These are phyloP conservation scores for Spinellus fusiger DNA, from an alignment of 192 early-diverging fungal species.

Conservation along the genomic window DNA sequence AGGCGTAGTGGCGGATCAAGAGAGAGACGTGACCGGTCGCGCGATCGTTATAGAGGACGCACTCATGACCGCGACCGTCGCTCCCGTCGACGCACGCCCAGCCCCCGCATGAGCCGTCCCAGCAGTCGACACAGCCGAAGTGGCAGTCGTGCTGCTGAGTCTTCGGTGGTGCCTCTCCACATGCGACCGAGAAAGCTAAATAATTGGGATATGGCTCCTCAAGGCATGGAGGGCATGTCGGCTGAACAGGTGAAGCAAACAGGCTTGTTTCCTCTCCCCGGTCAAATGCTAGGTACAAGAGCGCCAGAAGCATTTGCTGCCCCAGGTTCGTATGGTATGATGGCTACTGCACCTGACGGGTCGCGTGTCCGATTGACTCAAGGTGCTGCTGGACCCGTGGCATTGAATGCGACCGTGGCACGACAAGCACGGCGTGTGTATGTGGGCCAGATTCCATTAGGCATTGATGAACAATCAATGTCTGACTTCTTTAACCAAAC, in stretches of 20 bases:
- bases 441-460: conserved; percentile 84
- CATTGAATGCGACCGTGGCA: conserved; percentile 48
- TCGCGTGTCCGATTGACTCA: conserved; percentile 24
- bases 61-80: conserved; percentile 33
- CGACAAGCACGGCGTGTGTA: conserved; percentile 85
- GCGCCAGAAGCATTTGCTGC: conserved; percentile 19
- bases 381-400: conserved; percentile 41
- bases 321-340: background rate
- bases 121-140: conserved; percentile 37
- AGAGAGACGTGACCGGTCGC: conserved; percentile 2
- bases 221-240: conserved; percentile 81
- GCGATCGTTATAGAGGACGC: conserved; percentile 9
- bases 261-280: conserved; percentile 75
- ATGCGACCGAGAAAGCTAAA: conserved; percentile 70
- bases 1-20: conserved; percentile 1
- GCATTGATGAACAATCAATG: conserved; percentile 67
- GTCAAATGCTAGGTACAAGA: conserved; percentile 44
- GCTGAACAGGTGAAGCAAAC: conserved; percentile 84
- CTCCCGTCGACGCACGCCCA: conserved; percentile 29
- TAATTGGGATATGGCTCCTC: conserved; percentile 90
- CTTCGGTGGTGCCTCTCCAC: conserved; percentile 65
- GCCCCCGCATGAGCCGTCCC: background rate
- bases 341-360: conserved; percentile 1
- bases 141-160: conserved; percentile 6
- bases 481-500: conserved; percentile 83